These are phyloP conservation scores for Pichia sp. DNA, from an alignment of 1,139 yeast genomes.

Conservation along the genomic window DNA sequence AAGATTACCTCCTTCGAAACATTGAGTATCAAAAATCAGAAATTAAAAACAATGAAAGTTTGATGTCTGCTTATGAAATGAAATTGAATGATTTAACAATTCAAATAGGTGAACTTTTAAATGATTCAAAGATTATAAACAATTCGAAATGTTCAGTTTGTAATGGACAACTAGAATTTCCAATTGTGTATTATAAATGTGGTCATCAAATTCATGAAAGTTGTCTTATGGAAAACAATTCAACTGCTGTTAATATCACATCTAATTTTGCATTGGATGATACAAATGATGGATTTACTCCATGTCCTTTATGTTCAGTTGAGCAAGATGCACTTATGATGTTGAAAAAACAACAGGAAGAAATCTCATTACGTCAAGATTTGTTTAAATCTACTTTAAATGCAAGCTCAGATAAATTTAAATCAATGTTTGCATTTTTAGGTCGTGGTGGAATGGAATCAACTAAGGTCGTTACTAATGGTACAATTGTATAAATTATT, in stretches of 20 bases:
- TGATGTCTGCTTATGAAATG: conserved; percentile 60
- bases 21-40: conserved; percentile 60
- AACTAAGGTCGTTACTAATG: conserved; percentile 12
- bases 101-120: conserved; percentile 46
- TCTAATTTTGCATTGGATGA: conserved; percentile 15
- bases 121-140: conserved; percentile 59
- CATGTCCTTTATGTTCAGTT: conserved; percentile 69
- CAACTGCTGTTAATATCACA: neutral
- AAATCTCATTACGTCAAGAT: conserved; percentile 55
- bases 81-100: conserved; percentile 57
- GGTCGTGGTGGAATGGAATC: conserved; percentile 81
- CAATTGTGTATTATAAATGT: conserved; percentile 81
- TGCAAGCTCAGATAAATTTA: conserved; percentile 62
- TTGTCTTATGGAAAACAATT: conserved; percentile 41
- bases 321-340: conserved; percentile 63
- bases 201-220: conserved; percentile 82
- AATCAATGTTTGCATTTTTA: conserved; percentile 69
- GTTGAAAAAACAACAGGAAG: conserved; percentile 54
- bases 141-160: conserved; percentile 62
- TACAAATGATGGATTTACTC: conserved; percentile 13
- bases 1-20: conserved; percentile 59
- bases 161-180: conserved; percentile 62
- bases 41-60: conserved; percentile 58
- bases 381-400: conserved; percentile 54
- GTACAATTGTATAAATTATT: neutral